Evolutionary conservation across 2,329 filamentous ascomycete genomes (phyloP).

Genomic region (Claviceps fusiformis): DNA sequence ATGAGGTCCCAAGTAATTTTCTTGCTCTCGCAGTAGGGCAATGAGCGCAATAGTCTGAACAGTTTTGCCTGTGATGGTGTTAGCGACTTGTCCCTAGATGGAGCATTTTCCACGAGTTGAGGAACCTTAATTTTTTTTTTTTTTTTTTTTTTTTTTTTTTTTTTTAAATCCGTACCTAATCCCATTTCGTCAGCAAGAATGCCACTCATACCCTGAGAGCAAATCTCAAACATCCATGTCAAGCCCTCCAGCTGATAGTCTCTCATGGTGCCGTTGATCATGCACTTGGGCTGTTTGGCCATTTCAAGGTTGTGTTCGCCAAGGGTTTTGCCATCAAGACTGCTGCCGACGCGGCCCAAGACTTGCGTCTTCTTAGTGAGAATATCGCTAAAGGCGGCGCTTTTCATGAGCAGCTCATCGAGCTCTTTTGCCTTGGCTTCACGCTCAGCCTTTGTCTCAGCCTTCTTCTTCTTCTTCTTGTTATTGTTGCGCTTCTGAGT

Average conservation of each 20-base stretch:
- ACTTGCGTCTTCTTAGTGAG: conserved; percentile 50
- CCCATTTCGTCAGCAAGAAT: conserved; percentile 95
- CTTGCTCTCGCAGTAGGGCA: conserved; percentile 75
- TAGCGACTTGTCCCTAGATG: not conserved
- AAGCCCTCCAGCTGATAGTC: conserved; percentile 89
- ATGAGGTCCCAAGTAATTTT: conserved; percentile 72
- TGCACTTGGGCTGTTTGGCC: conserved; percentile 71
- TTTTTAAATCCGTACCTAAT: conserved; percentile 40
- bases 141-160: too few relatives aligned
- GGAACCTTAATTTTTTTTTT: too few relatives aligned
- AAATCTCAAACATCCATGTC: conserved; percentile 85
- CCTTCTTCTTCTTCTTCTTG: conserved; percentile 27
- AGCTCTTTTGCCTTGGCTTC: conserved; percentile 46
- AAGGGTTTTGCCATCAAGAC: conserved; percentile 44
- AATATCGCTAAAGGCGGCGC: conserved; percentile 47
- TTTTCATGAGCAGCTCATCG: conserved; percentile 45
- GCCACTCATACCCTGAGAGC: conserved; percentile 70
- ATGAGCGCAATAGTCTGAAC: conserved; percentile 82
- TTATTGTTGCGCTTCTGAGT: conserved; percentile 27
- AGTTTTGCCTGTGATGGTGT: conserved; percentile 56
- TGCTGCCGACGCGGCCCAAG: conserved; percentile 46
- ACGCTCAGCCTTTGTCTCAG: conserved; percentile 38
- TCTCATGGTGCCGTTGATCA: conserved; percentile 81
- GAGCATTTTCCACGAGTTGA: not conserved
- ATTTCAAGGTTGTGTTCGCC: conserved; percentile 59